Base-by-base conservation (phyloP, 768 basidiomycete genomes). In the Hypholoma fasciculare region DNA sequence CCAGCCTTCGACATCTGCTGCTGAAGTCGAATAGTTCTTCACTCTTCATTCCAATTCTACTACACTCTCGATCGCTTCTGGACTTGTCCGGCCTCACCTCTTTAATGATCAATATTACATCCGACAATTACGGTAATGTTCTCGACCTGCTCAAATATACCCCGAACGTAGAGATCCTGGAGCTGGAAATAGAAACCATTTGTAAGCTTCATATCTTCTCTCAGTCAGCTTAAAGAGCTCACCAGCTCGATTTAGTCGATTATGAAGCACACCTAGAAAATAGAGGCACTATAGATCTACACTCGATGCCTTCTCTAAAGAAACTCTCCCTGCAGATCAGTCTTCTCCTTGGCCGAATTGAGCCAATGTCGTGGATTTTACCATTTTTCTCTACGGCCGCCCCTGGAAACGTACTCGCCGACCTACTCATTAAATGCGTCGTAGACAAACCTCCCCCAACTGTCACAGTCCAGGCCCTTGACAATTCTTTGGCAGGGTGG, bases 401-500 rank as follows among this genome's bases (percentile, higher is more conserved):
- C 7, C 16, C 61, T 3, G 37, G 39, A 17, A 69, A 65, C 52
- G 11, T n/a, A 14, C 53, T 69, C 16, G 53, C 61, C 14, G 58
- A 66, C 42, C 47, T 72, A 49, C 63, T 61, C 6, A 44, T 72
- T 7, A 62, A 59, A 3, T 66, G 62, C 30, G 56, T 57, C 4
- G 60, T 70, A 3, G 69, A 70, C 56, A 65, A 67, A n/a, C 68
- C 68, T 0, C 63, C 69, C 1, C 71, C 68, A 6, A 56, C 57
- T 42, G 46, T 68, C 34, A 66, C 66, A 1, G 48, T 64, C 4
- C 54, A 65, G 47, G 55, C 59, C 11, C 65, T 65, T 48, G 56
- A 65, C 30, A 59, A 59, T 3, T 57, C 56, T 17, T 56, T 70
- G 2, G 54, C 53, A 17, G 64, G 61, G 9, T 70, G 68, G 69